Evolutionary conservation across 192 early-diverging fungal species (phyloP).

Genomic region (Rhizophagus clarus): DNA sequence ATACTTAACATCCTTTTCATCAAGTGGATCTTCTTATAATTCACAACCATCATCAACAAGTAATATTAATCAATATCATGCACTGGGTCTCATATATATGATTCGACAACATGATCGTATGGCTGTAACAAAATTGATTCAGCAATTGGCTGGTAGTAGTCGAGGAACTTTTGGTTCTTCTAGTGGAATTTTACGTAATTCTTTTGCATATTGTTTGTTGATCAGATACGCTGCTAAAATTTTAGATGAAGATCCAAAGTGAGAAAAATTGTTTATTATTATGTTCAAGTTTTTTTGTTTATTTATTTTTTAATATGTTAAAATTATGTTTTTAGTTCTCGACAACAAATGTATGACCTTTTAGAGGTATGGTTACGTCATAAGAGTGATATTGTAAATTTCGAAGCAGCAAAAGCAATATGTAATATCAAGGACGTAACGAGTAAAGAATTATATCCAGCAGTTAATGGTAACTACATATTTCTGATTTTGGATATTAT

Average conservation of each 20-base stretch:
- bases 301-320: background rate
- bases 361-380: slow-evolving; percentile 91
- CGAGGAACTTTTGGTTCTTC: slow-evolving; percentile 51
- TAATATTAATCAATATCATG: slow-evolving; percentile 96
- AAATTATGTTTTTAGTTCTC: slow-evolving; percentile 39
- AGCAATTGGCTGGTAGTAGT: slow-evolving; percentile 71
- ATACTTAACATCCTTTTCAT: slow-evolving; percentile 57
- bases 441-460: slow-evolving; percentile 84
- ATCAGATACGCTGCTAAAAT: slow-evolving; percentile 91
- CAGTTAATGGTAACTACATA: slow-evolving; percentile 87
- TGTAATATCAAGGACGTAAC: slow-evolving; percentile 87
- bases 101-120: slow-evolving; percentile 97
- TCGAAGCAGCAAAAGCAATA: slow-evolving; percentile 96
- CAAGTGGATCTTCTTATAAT: slow-evolving; percentile 42
- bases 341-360: slow-evolving; percentile 76
- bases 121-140: slow-evolving; percentile 96
- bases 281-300: background rate
- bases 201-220: slow-evolving; percentile 89
- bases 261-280: slow-evolving; percentile 22
- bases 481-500: background rate
- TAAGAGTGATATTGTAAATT: slow-evolving; percentile 97
- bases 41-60: slow-evolving; percentile 58
- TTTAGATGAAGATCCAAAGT: slow-evolving; percentile 76
- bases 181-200: slow-evolving; percentile 66
- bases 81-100: slow-evolving; percentile 91